Percentiles rank a stretch among this genome's conserved stretches.
phyloP scores from a whole-genome alignment of 768 basidiomycete genomes.

The Cystoderma amianthinum region DNA sequence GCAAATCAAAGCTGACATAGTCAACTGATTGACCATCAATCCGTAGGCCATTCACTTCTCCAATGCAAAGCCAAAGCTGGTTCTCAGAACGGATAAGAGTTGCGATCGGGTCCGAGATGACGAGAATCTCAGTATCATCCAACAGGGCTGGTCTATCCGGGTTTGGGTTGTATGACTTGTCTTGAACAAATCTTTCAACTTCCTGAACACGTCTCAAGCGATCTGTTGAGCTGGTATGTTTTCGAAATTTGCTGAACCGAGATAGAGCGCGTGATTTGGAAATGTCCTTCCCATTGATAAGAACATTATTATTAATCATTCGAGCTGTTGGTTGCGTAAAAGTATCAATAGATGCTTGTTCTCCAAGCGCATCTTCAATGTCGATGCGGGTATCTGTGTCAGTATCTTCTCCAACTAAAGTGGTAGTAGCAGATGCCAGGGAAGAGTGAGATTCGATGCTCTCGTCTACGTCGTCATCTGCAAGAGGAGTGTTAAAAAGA shows the following conservation, averaged over 20 bases:
- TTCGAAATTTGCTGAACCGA: no score
- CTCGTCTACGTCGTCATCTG: conserved; percentile 12
- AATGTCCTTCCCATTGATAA: conserved; percentile 8
- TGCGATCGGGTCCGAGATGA: conserved; percentile 17
- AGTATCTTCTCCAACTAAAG: neutral
- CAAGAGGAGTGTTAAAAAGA: conserved; percentile 8
- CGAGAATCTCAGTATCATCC: conserved; percentile 4
- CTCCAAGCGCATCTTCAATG: conserved; percentile 8
- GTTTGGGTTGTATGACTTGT: neutral
- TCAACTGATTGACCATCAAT: conserved; percentile 11
- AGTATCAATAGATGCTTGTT: no score
- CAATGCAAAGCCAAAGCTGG: conserved; percentile 18
- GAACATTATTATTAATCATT: conserved; percentile 1
- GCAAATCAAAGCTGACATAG: conserved; percentile 8
- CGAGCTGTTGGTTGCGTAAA: neutral
- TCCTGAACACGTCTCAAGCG: conserved; percentile 10
- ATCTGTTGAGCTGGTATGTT: no score
- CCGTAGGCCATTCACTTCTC: conserved; percentile 15
- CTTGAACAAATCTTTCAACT: conserved; percentile 5
- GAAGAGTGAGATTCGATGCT: conserved; percentile 9
- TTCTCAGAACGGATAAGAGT: conserved; percentile 14
- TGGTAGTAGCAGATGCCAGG: neutral
- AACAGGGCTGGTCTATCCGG: neutral
- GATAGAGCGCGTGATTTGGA: no score
- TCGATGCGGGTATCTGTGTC: conserved; percentile 8